Base-by-base conservation (phyloP, 1,284 basidiomycete species). In the Stygiomarasmius scandens region DNA sequence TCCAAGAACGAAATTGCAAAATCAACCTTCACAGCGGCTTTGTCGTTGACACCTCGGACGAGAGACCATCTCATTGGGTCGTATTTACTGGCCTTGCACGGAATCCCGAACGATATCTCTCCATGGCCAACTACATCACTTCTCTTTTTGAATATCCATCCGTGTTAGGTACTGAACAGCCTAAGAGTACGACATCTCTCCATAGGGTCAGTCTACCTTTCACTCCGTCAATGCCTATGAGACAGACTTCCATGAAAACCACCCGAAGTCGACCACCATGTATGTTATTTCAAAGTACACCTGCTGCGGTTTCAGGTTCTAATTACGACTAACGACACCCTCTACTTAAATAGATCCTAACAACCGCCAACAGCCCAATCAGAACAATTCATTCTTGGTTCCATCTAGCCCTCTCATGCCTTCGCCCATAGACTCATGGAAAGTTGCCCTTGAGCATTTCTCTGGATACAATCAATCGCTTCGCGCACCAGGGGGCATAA, bases 371-470 rank as follows among this genome's bases (percentile, higher is more conserved):
- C 29, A 32, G 29, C 29, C 6, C 5, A 32, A 32, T 32, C 29
- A 36, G 49, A 32, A 49, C 27, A 55, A 50, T 22, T 14, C 48
- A 14, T 56, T 56, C 41, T 19, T 51, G 10, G 20, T 23, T 10
- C 49, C 55, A 6, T 32, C 47, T 25, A 56, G 38, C 23, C 55
- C 55, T n/a, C 49, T 56, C 14, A 51, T 45, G 34, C 55, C 55
- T 4, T 11, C 10, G 11, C 5, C 48, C 6, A 51, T 51, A 2
- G 25, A 47, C 8, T 20, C 41, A 10, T 56, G 55, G 55, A 47
- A 16, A 4, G 22, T 12, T n/a, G 48, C 55, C 4, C 48, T 56
- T 16, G 20, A 41, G 5, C 3, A n/a, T 24, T 20, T 51, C 12
- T 24, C 49, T 2, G 25, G 20, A n/a, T 24, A 44, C 27, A 55